Conservation (phyloP, 495 filamentous ascomycete genomes). For the Aspergillus coremiiformis region DNA sequence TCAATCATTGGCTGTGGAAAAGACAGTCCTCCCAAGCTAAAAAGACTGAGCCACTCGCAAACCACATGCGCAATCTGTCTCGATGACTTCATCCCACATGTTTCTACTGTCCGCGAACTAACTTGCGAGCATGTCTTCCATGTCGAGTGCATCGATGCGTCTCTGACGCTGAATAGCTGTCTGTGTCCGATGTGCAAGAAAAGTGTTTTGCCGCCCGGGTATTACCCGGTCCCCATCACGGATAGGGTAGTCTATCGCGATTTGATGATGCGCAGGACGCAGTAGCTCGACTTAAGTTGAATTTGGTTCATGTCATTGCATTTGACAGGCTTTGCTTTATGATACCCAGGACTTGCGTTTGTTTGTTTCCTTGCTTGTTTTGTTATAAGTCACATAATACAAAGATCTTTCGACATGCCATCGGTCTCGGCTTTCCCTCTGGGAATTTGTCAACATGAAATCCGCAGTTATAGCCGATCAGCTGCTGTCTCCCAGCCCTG, state of each 20-base stretch:
- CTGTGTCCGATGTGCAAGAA: slow-evolving; percentile 86
- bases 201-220: slow-evolving; percentile 59
- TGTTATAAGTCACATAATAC: neutral
- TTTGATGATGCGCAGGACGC: slow-evolving; percentile 25
- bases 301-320: neutral
- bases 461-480: too few species aligned
- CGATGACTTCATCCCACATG: slow-evolving; percentile 62
- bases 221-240: slow-evolving; percentile 61
- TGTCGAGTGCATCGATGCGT: slow-evolving; percentile 77
- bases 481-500: too few species aligned
- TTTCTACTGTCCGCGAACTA: slow-evolving; percentile 70
- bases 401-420: too few species aligned
- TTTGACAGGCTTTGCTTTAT: neutral
- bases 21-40: neutral
- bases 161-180: slow-evolving; percentile 61
- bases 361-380: neutral
- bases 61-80: slow-evolving; percentile 80
- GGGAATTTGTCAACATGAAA: too few species aligned
- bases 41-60: slow-evolving; percentile 27
- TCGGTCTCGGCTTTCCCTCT: too few species aligned
- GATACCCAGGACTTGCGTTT: too few species aligned
- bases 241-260: slow-evolving; percentile 77
- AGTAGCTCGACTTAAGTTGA: neutral
- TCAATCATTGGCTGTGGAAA: neutral
- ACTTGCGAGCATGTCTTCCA: slow-evolving; percentile 90